Percentiles rank a stretch among this genome's conserved stretches.
Evolutionary conservation across 306 rosid genomes (phyloP).

Genomic region (Phaseolus lunatus): DNA sequence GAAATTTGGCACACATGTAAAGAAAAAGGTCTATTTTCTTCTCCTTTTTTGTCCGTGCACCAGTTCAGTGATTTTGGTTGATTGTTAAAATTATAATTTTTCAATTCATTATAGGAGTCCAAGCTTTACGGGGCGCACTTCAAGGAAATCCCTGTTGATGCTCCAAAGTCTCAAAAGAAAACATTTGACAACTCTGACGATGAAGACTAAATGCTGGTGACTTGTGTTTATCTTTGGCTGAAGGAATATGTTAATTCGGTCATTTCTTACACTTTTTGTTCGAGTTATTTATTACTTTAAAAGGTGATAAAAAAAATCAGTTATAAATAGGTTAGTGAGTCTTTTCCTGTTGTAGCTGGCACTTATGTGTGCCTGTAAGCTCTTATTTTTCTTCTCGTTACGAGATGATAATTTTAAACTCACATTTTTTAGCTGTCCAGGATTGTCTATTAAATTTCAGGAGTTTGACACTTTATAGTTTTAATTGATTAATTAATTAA

Average conservation of each 20-base stretch:
- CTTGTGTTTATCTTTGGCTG: conserved; percentile 28
- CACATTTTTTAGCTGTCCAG: neutral
- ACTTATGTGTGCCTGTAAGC: neutral
- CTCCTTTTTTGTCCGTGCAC: conserved; percentile 27
- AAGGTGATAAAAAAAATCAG: conserved; percentile 11
- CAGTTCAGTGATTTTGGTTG: conserved; percentile 13
- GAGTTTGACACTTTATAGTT: neutral
- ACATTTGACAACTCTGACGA: conserved; percentile 84
- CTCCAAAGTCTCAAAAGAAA: conserved; percentile 78
- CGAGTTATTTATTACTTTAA: conserved; percentile 40
- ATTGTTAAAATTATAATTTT: conserved; percentile 20
- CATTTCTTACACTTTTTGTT: conserved; percentile 26
- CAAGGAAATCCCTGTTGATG: conserved; percentile 82
- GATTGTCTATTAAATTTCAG: neutral
- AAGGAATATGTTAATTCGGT: conserved; percentile 24
- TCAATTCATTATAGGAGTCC: conserved; percentile 69
- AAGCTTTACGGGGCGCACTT: conserved; percentile 95
- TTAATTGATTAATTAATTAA: neutral
- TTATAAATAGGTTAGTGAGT: conserved; percentile 15
- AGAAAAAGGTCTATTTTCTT: conserved; percentile 77
- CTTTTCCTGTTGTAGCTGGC: conserved; percentile 31
- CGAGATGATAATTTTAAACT: conserved; percentile 19
- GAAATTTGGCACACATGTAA: conserved; percentile 93
- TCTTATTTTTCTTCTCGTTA: conserved; percentile 1
- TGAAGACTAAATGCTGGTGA: conserved; percentile 59